Conservation (phyloP, 2,329 filamentous ascomycete genomes). For the Paecilomyces dactylethromorphus region DNA sequence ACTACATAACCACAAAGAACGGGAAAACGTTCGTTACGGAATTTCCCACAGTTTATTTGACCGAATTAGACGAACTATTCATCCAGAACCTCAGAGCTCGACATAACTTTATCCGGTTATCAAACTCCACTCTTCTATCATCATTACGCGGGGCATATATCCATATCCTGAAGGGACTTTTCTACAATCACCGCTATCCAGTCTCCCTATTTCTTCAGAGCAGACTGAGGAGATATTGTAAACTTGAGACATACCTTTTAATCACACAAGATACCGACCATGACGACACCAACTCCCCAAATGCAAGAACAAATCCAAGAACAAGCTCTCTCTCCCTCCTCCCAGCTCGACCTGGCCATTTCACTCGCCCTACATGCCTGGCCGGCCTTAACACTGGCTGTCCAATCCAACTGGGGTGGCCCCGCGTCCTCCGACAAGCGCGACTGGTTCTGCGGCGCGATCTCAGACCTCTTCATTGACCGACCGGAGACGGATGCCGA, state of each 20-base stretch:
- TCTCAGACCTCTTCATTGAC: slow-evolving; percentile 68
- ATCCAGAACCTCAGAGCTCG: no score
- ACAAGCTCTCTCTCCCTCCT: slow-evolving; percentile 39
- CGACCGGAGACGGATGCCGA: slow-evolving; percentile 61
- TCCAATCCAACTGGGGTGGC: slow-evolving; percentile 83
- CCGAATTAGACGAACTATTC: no score
- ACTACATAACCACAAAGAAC: no score
- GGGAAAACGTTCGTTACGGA: no score
- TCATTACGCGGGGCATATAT: neutral
- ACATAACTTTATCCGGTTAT: no score
- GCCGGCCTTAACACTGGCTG: slow-evolving; percentile 80
- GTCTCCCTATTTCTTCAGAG: neutral
- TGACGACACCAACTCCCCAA: neutral
- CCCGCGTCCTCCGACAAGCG: slow-evolving; percentile 78
- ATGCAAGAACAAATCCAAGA: slow-evolving; percentile 8
- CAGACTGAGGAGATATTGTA: neutral
- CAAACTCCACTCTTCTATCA: neutral
- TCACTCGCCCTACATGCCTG: slow-evolving; percentile 80
- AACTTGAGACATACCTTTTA: neutral
- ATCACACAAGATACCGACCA: neutral
- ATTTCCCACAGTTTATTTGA: no score
- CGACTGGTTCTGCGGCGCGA: slow-evolving; percentile 88
- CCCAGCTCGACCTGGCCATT: slow-evolving; percentile 77
- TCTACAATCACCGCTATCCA: no score
- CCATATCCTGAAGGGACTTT: neutral